These are phyloP conservation scores for Chalciporus chontae DNA, from an alignment of 768 basidiomycete species.

Conservation along the genomic window DNA sequence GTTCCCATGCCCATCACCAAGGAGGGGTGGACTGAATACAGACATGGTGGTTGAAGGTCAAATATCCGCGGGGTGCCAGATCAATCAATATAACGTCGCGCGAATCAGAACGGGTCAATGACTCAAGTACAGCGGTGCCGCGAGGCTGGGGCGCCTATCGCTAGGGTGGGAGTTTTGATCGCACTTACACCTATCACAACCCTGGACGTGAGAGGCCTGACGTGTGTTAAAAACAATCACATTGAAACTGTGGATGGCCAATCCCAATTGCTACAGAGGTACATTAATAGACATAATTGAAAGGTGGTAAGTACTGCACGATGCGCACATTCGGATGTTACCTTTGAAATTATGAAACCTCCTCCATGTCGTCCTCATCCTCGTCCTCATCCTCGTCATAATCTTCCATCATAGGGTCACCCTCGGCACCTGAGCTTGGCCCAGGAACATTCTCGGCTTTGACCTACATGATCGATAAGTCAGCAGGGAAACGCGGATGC, in stretches of 20 bases:
- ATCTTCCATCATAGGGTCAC: constrained; percentile 37
- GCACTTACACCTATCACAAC: too few species aligned
- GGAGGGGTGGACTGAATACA: constrained; percentile 19
- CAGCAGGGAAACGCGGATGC: constrained; percentile 1
- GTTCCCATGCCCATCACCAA: constrained; percentile 43
- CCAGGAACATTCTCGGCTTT: constrained; percentile 46
- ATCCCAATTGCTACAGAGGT: neutral
- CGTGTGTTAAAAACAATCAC: neutral
- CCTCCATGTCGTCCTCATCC: constrained; percentile 70
- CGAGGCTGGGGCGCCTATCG: neutral
- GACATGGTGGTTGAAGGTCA: constrained; percentile 11
- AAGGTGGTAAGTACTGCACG: neutral
- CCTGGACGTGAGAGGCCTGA: too few species aligned
- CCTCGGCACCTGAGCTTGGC: constrained; percentile 27
- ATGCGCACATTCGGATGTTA: neutral
- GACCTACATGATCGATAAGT: constrained; percentile 28
- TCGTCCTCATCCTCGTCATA: constrained; percentile 52
- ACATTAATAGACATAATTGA: neutral
- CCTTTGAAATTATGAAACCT: constrained; percentile 46
- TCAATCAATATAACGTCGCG: too few species aligned
- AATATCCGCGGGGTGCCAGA: too few species aligned
- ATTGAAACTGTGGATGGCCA: neutral
- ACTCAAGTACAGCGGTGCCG: neutral
- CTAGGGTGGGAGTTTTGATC: too few species aligned
- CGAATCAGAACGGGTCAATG: neutral